These are phyloP conservation scores for Thermothelomyces thermophilus DNA, from an alignment of 2,329 filamentous ascomycete species.

Conservation along the genomic window DNA sequence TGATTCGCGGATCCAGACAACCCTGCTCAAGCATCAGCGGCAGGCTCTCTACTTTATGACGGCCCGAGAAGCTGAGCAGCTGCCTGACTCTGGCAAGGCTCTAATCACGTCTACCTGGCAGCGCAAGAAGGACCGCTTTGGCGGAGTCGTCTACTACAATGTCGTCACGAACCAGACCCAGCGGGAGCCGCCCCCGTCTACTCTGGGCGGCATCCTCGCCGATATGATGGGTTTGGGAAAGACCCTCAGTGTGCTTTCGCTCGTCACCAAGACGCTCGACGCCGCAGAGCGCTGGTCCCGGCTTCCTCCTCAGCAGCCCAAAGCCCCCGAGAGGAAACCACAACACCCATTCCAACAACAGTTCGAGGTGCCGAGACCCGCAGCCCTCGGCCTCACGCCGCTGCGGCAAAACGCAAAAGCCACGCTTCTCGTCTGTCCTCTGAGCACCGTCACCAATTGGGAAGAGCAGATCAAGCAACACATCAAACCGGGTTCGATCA, in stretches of 20 bases:
- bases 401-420: conserved; percentile 65
- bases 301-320: conserved; percentile 45
- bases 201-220: conserved; percentile 67
- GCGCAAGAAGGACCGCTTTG: conserved; percentile 41
- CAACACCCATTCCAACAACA: conserved; percentile 23
- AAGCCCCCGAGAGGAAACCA: conserved; percentile 32
- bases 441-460: conserved; percentile 93
- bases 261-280: conserved; percentile 60
- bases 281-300: conserved; percentile 58
- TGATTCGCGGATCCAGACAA: conserved; percentile 53
- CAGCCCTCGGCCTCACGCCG: conserved; percentile 42
- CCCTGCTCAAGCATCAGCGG: conserved; percentile 77
- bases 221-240: conserved; percentile 91
- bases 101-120: conserved; percentile 74
- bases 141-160: conserved; percentile 64
- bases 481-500: conserved; percentile 56
- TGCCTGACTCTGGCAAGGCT: conserved; percentile 49
- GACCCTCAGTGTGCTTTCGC: conserved; percentile 75
- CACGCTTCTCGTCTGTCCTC: conserved; percentile 80
- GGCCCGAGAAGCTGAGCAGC: conserved; percentile 62
- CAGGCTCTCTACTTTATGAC: conserved; percentile 85
- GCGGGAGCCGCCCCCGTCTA: conserved; percentile 55
- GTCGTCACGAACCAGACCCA: conserved; percentile 72
- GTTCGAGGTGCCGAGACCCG: conserved; percentile 37
- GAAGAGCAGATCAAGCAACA: conserved; percentile 85